These are phyloP conservation scores for Acanthochlamys bracteata DNA, from an alignment of 106 monocot genomes.

Conservation along the genomic window DNA sequence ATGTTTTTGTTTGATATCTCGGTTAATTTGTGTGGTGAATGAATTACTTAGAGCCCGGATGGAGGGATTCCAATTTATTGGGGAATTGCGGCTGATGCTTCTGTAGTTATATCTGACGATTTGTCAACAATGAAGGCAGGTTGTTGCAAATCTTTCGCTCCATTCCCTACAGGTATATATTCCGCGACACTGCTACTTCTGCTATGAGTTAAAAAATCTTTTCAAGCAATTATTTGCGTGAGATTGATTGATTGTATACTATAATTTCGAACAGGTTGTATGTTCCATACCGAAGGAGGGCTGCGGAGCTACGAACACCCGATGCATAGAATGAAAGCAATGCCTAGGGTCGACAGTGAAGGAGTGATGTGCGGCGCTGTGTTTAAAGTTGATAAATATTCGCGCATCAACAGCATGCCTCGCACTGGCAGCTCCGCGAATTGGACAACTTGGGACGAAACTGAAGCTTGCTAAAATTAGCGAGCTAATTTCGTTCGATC, in stretches of 20 bases:
- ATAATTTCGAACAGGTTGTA: slow-evolving; percentile 49
- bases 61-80: slow-evolving; percentile 57
- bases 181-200: background rate
- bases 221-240: too few relatives aligned
- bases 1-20: background rate
- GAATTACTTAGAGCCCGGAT: slow-evolving; percentile 45
- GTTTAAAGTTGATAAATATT: slow-evolving; percentile 82
- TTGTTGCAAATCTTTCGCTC: slow-evolving; percentile 90
- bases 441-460: slow-evolving; percentile 68
- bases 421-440: slow-evolving; percentile 76
- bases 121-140: slow-evolving; percentile 47
- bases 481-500: background rate
- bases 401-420: slow-evolving; percentile 80
- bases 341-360: slow-evolving; percentile 98
- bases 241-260: background rate
- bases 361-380: slow-evolving; percentile 84
- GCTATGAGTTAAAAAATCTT: too few relatives aligned
- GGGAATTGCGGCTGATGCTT: slow-evolving; percentile 81
- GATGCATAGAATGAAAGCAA: slow-evolving; percentile 90
- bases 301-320: slow-evolving; percentile 95
- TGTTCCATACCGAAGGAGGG: slow-evolving; percentile 92
- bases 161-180: slow-evolving; percentile 63
- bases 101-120: slow-evolving; percentile 81
- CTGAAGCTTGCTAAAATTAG: background rate
- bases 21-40: background rate